Evolutionary conservation across 1,139 yeast genomes (phyloP).

Genomic region (Zygosaccharomyces sapae): DNA sequence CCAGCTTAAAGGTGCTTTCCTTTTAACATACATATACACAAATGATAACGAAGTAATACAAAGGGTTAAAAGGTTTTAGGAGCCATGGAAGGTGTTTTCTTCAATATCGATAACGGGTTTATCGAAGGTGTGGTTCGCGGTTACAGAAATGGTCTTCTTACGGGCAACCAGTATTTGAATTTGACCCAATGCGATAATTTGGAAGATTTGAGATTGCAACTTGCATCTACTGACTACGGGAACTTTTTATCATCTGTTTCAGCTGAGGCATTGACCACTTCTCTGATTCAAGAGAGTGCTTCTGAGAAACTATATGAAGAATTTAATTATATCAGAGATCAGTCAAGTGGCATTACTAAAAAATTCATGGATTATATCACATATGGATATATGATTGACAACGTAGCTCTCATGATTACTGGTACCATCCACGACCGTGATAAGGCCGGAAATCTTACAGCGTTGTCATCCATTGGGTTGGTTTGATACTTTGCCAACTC

Average conservation of each 20-base stretch:
- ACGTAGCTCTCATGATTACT: slow-evolving; percentile 90
- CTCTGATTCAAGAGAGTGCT: slow-evolving; percentile 75
- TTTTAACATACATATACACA: not conserved
- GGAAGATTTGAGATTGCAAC: slow-evolving; percentile 89
- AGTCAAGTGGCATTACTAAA: slow-evolving; percentile 74
- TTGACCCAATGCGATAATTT: slow-evolving; percentile 92
- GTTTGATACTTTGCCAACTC: slow-evolving; percentile 96
- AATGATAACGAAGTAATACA: not conserved
- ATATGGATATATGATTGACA: slow-evolving; percentile 97
- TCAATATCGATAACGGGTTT: slow-evolving; percentile 83
- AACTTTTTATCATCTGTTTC: slow-evolving; percentile 80
- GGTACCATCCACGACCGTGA: slow-evolving; percentile 97
- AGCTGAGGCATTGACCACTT: slow-evolving; percentile 69
- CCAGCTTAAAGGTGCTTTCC: slow-evolving; percentile 1
- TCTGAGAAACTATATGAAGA: slow-evolving; percentile 73
- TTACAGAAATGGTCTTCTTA: slow-evolving; percentile 77
- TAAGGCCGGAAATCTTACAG: slow-evolving; percentile 72
- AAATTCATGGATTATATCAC: slow-evolving; percentile 86
- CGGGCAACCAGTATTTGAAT: slow-evolving; percentile 77
- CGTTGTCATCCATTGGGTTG: slow-evolving; percentile 97
- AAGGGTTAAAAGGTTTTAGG: not conserved
- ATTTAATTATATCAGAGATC: slow-evolving; percentile 78
- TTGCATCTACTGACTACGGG: slow-evolving; percentile 94
- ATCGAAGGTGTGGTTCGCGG: slow-evolving; percentile 95
- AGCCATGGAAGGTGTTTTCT: slow-evolving; percentile 78